phyloP scores from a whole-genome alignment of 2,329 filamentous ascomycete species.

The Geosmithia morbida region DNA sequence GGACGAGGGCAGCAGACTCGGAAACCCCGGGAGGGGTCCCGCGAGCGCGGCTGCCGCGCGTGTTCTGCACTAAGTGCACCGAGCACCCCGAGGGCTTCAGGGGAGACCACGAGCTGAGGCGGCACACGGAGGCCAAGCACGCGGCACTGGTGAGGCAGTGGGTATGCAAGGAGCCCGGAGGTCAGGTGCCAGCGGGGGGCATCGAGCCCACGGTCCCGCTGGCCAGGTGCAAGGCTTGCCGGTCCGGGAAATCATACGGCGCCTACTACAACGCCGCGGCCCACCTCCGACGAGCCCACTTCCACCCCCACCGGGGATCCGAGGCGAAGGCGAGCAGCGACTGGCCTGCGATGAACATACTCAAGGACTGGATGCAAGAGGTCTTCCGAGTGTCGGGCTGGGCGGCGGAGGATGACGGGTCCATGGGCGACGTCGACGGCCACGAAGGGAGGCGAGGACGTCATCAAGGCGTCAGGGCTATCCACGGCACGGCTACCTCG shows the following conservation, averaged over 20 bases:
- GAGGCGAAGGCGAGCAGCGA: slow-evolving; percentile 44
- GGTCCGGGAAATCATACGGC: slow-evolving; percentile 41
- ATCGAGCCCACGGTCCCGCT: slow-evolving; percentile 36
- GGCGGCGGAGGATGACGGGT: slow-evolving; percentile 21
- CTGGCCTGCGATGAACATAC: slow-evolving; percentile 41
- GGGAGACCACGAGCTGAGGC: slow-evolving; percentile 71
- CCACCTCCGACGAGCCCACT: slow-evolving; percentile 42
- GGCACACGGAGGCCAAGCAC: slow-evolving; percentile 48
- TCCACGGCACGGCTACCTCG: background rate
- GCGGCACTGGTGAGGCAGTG: slow-evolving; percentile 38
- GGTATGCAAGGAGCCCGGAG: slow-evolving; percentile 38
- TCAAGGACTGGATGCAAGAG: slow-evolving; percentile 48
- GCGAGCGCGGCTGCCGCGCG: slow-evolving; percentile 49
- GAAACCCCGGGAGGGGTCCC: slow-evolving; percentile 10
- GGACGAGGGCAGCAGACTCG: background rate
- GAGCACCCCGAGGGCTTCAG: slow-evolving; percentile 79
- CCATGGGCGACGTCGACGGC: slow-evolving; percentile 34
- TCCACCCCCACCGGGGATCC: slow-evolving; percentile 38
- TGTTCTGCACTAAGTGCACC: slow-evolving; percentile 65
- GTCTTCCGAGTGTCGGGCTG: slow-evolving; percentile 35
- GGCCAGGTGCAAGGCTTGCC: slow-evolving; percentile 40
- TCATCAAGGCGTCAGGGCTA: background rate
- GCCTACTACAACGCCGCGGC: slow-evolving; percentile 46
- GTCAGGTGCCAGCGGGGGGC: slow-evolving; percentile 17
- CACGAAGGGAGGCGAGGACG: slow-evolving; percentile 21